Base-by-base conservation (phyloP, 2,329 filamentous ascomycete genomes). In the Ophiostoma perfectum region DNA sequence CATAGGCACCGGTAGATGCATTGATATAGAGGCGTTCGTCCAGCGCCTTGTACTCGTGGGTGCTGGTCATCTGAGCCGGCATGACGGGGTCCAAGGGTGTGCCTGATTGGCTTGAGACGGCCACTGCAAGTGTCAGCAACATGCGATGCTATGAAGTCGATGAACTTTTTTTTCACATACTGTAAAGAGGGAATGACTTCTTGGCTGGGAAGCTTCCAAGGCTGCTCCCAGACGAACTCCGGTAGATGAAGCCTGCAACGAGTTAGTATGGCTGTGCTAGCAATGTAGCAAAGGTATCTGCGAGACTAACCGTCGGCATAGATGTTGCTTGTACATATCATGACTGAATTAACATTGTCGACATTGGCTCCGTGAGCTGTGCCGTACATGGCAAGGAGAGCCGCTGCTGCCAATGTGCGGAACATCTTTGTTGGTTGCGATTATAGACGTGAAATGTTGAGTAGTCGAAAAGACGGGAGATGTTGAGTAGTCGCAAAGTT, bases 1-100 rank as follows among this genome's bases (percentile, higher is more conserved):
- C 64, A 65, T 67, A 68, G 12, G 71, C 70, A n/a, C 66, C 71
- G 5, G 65, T 39, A 0, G 70, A 65, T 27, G 18, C 67, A 66
- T 72, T 69, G 45, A 70, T 65, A 65, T 68, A 71, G 36, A 72
- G 69, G 12, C 45, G 36, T 60, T 64, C 16, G 52, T 68, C 42
- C 2, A 70, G 42, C 0, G 66, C 65, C 8, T 27, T 4, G 66
- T 72, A 72, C 36, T n/a, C 36, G 71, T 70, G 70, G 16, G 41
- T 36, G 38, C 18, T 16, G 5, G 8, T 55, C 3, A 42, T n/a
- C 39, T 58, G 36, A 4, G 71, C 68, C 0, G 67, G 67, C 8
- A 42, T 66, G 18, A 71, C 41, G 16, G 68, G 67, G 45, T 70
- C 44, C 12, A 70, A 41, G 0, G 69, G 70, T 5, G 12, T 39